These are phyloP conservation scores for Neonothopanus nambi DNA, from an alignment of 1,284 basidiomycete genomes.

Conservation along the genomic window DNA sequence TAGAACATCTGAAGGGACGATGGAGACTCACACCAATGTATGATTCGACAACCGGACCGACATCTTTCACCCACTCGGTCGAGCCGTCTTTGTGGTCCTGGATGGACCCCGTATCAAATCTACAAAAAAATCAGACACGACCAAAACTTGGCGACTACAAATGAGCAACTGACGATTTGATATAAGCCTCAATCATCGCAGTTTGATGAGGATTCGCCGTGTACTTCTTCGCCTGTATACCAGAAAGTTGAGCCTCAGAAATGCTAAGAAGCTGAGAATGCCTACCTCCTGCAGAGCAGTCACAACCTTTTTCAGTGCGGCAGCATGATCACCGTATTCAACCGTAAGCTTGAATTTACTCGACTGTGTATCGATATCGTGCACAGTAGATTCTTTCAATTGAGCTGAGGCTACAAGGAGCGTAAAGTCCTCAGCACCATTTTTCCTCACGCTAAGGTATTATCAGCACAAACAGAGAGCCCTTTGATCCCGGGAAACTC, in stretches of 20 bases:
- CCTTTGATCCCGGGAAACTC: conserved; percentile 11
- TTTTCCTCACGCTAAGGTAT: conserved; percentile 63
- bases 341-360: conserved; percentile 56
- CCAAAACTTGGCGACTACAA: not conserved
- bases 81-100: conserved; percentile 77
- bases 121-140: conserved; percentile 1
- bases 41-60: conserved; percentile 84
- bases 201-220: conserved; percentile 72
- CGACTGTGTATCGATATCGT: conserved; percentile 46
- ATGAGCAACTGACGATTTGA: conserved; percentile 57
- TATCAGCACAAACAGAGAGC: not conserved
- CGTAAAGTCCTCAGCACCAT: conserved; percentile 56
- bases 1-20: too few relatives aligned
- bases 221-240: conserved; percentile 66
- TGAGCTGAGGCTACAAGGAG: conserved; percentile 74
- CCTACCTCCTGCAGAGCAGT: conserved; percentile 61
- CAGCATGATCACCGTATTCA: conserved; percentile 72
- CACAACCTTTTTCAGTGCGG: conserved; percentile 52
- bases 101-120: conserved; percentile 75
- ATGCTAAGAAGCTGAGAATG: not conserved
- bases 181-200: conserved; percentile 77
- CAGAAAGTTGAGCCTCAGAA: not conserved
- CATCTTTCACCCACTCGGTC: conserved; percentile 80
- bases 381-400: conserved; percentile 36
- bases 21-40: conserved; percentile 71